Base-by-base conservation (phyloP, 805 yeast genomes). In the Candida michaelii region DNA sequence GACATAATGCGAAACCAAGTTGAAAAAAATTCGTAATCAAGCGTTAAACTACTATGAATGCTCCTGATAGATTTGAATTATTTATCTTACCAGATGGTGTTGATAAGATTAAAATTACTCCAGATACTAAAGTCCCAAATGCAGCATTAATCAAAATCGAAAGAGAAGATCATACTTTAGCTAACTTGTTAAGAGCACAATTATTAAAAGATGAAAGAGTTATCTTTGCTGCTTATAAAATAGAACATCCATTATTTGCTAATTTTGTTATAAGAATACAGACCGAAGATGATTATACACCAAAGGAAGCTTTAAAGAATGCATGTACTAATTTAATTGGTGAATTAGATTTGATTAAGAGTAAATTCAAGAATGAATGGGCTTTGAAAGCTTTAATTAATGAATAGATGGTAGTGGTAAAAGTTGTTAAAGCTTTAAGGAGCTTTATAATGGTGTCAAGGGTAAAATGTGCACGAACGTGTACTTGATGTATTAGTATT, bases 41-140 rank as follows among this genome's bases (percentile, higher is more conserved):
- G n/a, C 9, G 13, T 21, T 12, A 14, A 9, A 11, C 12, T 9
- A 33, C 29, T 4, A 91, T 93, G 99, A 93, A 93, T 71, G 98
- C 98, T 58, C 99, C 99, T 66, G 99, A 93, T 71, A 84, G 99
- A 76, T 93, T 91, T 63, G 99, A 93, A 74, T 80, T 93, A 30
- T 93, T 93, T 62, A 80, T 93, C 54, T 76, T 93, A 55, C 98
- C 97, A n/a, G 99, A 93, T 64, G 98, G 99, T 41, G 95, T 88
- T 41, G 85, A 91, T 40, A 93, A 93, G 63, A 76, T 93, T 47
- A 82, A 83, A 48, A 82, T 93, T 42, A 85, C 89, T 23, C 97
- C 97, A 6, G 99, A 93, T 66, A 82, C 95, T 43, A 86, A 90
- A 56, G 93, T 91, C 27, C 96, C 98, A 16, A 93, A 93, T 62